Evolutionary conservation across 2,329 filamentous ascomycete species (phyloP).

Genomic region (Phialophora tarda): DNA sequence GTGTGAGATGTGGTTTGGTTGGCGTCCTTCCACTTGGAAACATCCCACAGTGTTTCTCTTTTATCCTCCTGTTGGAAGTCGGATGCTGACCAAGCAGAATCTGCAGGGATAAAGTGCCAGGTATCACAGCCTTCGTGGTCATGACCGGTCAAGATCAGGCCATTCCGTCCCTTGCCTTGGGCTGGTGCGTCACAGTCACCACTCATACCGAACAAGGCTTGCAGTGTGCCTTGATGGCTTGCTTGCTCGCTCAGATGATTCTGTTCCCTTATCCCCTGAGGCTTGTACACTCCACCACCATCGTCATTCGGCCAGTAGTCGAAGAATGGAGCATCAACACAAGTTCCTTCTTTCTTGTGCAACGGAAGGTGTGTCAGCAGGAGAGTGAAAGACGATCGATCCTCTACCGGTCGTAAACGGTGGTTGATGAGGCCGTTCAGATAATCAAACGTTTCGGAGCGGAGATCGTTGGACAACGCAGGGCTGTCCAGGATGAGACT

Average conservation of each 20-base stretch:
- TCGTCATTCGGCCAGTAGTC: slow-evolving; percentile 73
- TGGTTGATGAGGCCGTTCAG: slow-evolving; percentile 64
- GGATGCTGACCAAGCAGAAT: slow-evolving; percentile 26
- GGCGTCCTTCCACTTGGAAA: slow-evolving; percentile 17
- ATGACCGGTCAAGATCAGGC: slow-evolving; percentile 87
- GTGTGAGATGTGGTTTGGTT: slow-evolving; percentile 46
- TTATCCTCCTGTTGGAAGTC: slow-evolving; percentile 42
- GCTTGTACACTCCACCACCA: slow-evolving; percentile 45
- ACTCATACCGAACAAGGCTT: slow-evolving; percentile 81
- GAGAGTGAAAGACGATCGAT: slow-evolving; percentile 74
- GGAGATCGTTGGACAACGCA: slow-evolving; percentile 68
- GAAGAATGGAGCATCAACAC: slow-evolving; percentile 83
- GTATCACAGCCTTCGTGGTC: slow-evolving; percentile 95
- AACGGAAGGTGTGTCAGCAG: slow-evolving; percentile 91
- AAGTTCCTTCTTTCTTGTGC: slow-evolving; percentile 80
- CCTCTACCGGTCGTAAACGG: slow-evolving; percentile 63
- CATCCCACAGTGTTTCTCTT: slow-evolving; percentile 34
- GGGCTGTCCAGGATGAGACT: slow-evolving; percentile 93
- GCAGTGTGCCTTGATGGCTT: slow-evolving; percentile 72
- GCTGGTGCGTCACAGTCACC: slow-evolving; percentile 64
- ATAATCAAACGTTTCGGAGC: slow-evolving; percentile 78
- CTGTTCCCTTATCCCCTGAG: slow-evolving; percentile 73
- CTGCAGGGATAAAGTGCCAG: slow-evolving; percentile 69
- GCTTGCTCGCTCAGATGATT: slow-evolving; percentile 80
- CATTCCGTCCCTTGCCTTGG: slow-evolving; percentile 69